phyloP scores from a whole-genome alignment of 1,139 yeast genomes.

The Magnusiomyces fungicola region DNA sequence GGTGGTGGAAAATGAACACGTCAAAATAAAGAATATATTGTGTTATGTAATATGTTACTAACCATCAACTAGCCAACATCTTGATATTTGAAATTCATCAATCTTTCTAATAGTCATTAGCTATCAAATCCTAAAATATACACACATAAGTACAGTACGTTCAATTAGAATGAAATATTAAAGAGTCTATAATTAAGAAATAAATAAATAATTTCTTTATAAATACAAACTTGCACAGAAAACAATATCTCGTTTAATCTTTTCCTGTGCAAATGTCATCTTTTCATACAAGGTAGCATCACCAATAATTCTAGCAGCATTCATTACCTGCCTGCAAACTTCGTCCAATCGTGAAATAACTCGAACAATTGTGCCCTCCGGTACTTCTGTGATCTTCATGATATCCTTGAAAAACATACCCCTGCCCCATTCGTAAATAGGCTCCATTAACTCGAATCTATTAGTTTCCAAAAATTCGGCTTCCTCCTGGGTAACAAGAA shows the following conservation, averaged over 20 bases:
- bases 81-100: too few species aligned
- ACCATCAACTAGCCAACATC: too few species aligned
- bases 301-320: conserved; percentile 92
- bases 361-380: conserved; percentile 97
- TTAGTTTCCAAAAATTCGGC: conserved; percentile 75
- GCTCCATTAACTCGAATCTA: conserved; percentile 85
- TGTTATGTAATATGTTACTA: too few species aligned
- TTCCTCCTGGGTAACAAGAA: conserved; percentile 75
- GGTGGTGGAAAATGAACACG: too few species aligned
- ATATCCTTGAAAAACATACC: conserved; percentile 89
- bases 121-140: too few species aligned
- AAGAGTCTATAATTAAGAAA: background rate
- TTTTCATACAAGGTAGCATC: conserved; percentile 81
- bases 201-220: conserved; percentile 35
- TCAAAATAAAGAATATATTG: too few species aligned
- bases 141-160: too few species aligned
- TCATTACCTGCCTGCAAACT: conserved; percentile 88
- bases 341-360: conserved; percentile 93
- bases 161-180: too few species aligned
- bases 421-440: conserved; percentile 96
- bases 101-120: too few species aligned
- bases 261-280: conserved; percentile 89
- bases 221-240: conserved; percentile 93
- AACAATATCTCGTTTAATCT: conserved; percentile 91
- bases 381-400: conserved; percentile 80